Conservation (phyloP, 352 stramenopile species). For the Elongisporangium prolatum region DNA sequence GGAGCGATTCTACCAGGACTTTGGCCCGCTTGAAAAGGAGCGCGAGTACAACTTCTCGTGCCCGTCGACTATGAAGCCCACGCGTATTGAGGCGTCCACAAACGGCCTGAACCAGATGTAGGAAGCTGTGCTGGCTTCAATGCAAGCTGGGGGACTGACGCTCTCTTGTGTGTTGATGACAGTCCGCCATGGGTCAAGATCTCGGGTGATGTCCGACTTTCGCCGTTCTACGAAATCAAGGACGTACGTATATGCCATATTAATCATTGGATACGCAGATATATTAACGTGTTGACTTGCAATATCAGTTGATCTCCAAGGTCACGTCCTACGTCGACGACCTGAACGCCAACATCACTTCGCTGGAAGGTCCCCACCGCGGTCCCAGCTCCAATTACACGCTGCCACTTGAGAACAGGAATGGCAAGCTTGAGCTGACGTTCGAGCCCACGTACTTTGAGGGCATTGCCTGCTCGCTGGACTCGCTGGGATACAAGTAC, state of each 20-base stretch:
- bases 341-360: constrained; percentile 82
- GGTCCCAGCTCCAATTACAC: constrained; percentile 91
- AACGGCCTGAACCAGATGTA: constrained; percentile 86
- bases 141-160: not conserved
- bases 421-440: constrained; percentile 85
- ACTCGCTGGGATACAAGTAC: constrained; percentile 86
- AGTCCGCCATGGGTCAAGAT: constrained; percentile 89
- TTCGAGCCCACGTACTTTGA: constrained; percentile 82
- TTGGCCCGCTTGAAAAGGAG: constrained; percentile 77
- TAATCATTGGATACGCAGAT: not conserved
- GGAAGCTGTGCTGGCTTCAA: constrained; percentile 1
- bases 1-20: constrained; percentile 88
- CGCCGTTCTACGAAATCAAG: constrained; percentile 91
- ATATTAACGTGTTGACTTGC: constrained; percentile 2
- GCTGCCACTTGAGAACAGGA: constrained; percentile 70
- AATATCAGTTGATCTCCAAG: constrained; percentile 53
- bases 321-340: constrained; percentile 81
- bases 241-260: constrained; percentile 43
- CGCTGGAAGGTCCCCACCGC: constrained; percentile 63
- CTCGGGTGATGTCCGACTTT: constrained; percentile 87
- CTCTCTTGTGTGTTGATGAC: constrained; percentile 9
- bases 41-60: constrained; percentile 90
- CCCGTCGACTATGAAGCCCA: constrained; percentile 85
- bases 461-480: constrained; percentile 90
- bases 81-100: constrained; percentile 71